Evolutionary conservation across 805 yeast species (phyloP).

Genomic region (Yamadazyma scolyti): DNA sequence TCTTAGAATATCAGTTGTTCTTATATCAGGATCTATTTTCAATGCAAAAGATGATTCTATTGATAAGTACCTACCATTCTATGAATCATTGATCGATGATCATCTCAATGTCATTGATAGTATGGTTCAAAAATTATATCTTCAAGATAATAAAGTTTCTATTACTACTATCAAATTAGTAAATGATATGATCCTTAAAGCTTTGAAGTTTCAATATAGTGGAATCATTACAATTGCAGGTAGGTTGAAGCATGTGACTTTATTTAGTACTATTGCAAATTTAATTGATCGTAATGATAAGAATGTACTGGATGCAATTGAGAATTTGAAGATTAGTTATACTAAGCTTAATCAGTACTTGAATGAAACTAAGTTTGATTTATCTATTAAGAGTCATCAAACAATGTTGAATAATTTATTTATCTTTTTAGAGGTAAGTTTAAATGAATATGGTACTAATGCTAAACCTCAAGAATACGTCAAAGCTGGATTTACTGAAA

Average conservation of each 20-base stretch:
- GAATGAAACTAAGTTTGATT: slow-evolving; percentile 30
- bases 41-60: slow-evolving; percentile 30
- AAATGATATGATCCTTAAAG: slow-evolving; percentile 40
- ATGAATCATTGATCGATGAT: slow-evolving; percentile 32
- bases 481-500: slow-evolving; percentile 44
- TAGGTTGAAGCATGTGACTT: slow-evolving; percentile 44
- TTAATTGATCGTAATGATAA: slow-evolving; percentile 37
- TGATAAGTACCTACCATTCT: slow-evolving; percentile 34
- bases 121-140: slow-evolving; percentile 38
- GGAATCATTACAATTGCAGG: slow-evolving; percentile 43
- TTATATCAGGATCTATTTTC: slow-evolving; percentile 43
- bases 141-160: slow-evolving; percentile 42
- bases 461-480: slow-evolving; percentile 42
- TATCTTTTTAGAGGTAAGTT: slow-evolving; percentile 33
- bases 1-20: slow-evolving; percentile 37
- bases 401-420: slow-evolving; percentile 38
- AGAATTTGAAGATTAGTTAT: slow-evolving; percentile 29
- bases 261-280: slow-evolving; percentile 41
- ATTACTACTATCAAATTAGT: slow-evolving; percentile 43
- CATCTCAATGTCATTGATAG: slow-evolving; percentile 40
- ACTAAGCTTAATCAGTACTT: slow-evolving; percentile 34
- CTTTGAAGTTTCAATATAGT: slow-evolving; percentile 38
- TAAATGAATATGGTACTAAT: slow-evolving; percentile 40
- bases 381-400: slow-evolving; percentile 36
- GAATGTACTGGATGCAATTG: slow-evolving; percentile 25